These are phyloP conservation scores for Volvox africanus DNA, from an alignment of 139 green algal genomes.

Conservation along the genomic window DNA sequence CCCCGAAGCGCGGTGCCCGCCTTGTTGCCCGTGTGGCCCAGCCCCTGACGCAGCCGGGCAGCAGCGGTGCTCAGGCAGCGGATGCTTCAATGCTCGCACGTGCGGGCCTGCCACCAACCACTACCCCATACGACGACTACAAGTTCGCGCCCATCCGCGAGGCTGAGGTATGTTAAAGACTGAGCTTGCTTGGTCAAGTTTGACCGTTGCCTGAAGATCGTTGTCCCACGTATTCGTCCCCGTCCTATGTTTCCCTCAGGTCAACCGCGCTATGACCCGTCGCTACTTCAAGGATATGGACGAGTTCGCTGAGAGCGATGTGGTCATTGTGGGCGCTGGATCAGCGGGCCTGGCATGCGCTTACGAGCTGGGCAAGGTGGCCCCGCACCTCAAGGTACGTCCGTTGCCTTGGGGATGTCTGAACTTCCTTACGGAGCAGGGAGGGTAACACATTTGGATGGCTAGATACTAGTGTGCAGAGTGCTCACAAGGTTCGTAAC, in stretches of 20 bases:
- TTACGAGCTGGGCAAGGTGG: conserved; percentile 94
- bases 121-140: conserved; percentile 76
- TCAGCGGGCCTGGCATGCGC: conserved; percentile 91
- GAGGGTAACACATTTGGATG: too few relatives aligned
- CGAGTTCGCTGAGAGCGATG: conserved; percentile 84
- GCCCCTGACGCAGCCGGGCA: conserved; percentile 6
- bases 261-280: conserved; percentile 89
- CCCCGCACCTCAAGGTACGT: conserved; percentile 91
- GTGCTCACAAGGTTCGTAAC: too few relatives aligned
- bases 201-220: not conserved
- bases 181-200: too few relatives aligned
- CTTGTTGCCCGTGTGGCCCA: conserved; percentile 34
- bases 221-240: not conserved
- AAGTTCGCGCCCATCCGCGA: conserved; percentile 86
- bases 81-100: not conserved
- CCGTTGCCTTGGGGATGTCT: too few relatives aligned
- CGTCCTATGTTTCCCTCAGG: conserved; percentile 53
- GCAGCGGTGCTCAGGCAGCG: not conserved
- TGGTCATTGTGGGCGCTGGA: conserved; percentile 83
- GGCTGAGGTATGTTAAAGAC: conserved; percentile 62
- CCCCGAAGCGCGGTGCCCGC: conserved; percentile 1
- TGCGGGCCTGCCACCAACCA: conserved; percentile 35
- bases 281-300: conserved; percentile 96
- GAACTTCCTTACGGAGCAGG: too few relatives aligned
- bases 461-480: too few relatives aligned